Base-by-base conservation (phyloP, 139 green algal genomes). In the Micractinium sp. region DNA sequence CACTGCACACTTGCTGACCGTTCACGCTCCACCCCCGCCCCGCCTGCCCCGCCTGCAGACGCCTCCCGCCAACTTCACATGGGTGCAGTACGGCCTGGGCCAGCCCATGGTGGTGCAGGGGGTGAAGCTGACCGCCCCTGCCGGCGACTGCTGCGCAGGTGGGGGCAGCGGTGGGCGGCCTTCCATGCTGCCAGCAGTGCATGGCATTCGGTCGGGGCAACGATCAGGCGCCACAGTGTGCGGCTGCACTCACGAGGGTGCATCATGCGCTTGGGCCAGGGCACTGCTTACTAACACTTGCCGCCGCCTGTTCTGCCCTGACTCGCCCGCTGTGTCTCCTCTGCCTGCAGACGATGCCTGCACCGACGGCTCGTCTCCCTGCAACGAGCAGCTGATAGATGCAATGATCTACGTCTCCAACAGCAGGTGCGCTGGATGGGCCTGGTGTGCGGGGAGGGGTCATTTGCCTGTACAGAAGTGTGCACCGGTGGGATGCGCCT, bases 41-140 rank as follows among this genome's bases (percentile, higher is more conserved):
- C 47, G 66, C 47, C 47, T 84, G 79, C 79, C 66, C 66, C 47
- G 29, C 66, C 4, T 29, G 66, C 29, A 29, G 79, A 25, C 4
- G 20, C 20, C 47, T 56, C 47, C 47, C 47, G 5, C 47, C 47
- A 56, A 56, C 47, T 56, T 56, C 47, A 56, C 82, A 0, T 60
- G 36, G 19, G 47, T 76, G 0, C 82, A 87, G 82, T 87, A 78
- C 66, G 82, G 82, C 61, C 60, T 87, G 61, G 82, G 61, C 33
- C 23, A 41, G 31, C 53, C 80, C 80, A 87, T 87, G 82, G 31
- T 87, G 7, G 82, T 87, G 61, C 82, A 69, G 66, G 82, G 82
- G 35, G 38, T 87, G 15, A 35, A 60, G 31, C 23, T 87, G 61
- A 77, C 61, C 23, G 82, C 82, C 3, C 82, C 82, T 63, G 23